Base-by-base conservation (phyloP, 768 basidiomycete species). In the Sistotremastrum suecicum region DNA sequence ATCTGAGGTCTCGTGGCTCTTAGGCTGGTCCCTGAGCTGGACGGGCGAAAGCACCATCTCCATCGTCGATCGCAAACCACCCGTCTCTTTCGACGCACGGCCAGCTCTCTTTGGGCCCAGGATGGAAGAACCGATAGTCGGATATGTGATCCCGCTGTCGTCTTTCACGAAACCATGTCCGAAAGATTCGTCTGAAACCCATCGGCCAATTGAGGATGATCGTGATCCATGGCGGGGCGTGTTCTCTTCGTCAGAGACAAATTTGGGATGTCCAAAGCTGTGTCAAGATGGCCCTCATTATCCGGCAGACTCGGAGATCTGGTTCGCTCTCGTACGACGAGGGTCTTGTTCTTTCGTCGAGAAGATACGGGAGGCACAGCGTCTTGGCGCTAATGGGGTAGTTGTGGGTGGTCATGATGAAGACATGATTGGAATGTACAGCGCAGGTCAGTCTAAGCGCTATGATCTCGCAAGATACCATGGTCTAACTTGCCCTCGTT, bases 321-420 rank as follows among this genome's bases (percentile, higher is more conserved):
- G 88, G 83, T 86, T 97, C 58, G 94, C 89, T 0, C 72, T 97
- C 42, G 80, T 95, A 0, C 83, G 94, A 60, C 69, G 94, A 37
- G 92, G 92, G 1, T 65, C 76, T 44, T 98, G 94, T 60, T 79
- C 89, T 48, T 98, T 98, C 58, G 81, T 86, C 7, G 81, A 79
- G 55, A 98, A 98, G 68, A 87, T 70, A 30, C 49, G 68, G 30
- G 60, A 57, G 47, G 68, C 68, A 3, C 67, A 67, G 55, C 52
- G 57, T 39, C 65, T 87, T 20, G 91, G 91, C 7, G 91, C 92
- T 4, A 75, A 68, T 54, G 94, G 81, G 3, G 80, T 95, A 40
- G 79, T 98, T n/a, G 87, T 98, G 5, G 94, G 92, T 35, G 92
- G 92, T 34, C 72, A 80, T 52, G 68, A 80, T 54, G 79, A 80